phyloP scores from a whole-genome alignment of 441 rosid species.

The Aleurites moluccanus region DNA sequence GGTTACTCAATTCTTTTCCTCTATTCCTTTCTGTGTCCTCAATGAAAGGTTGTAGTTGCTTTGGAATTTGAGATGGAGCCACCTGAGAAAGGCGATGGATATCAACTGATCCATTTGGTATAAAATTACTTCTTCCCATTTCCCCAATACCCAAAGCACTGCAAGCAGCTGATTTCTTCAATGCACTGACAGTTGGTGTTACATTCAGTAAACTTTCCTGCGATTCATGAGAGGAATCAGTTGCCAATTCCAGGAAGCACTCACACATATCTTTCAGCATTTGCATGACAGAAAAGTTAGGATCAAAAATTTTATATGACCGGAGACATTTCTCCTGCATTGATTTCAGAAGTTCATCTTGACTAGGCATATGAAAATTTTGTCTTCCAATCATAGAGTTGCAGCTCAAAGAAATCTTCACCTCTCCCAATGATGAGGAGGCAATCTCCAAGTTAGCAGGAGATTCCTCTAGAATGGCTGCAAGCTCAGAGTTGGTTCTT shows the following conservation, averaged over 20 bases:
- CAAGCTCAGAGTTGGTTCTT: conserved; percentile 33
- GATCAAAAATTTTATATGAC: conserved; percentile 71
- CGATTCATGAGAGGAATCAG: conserved; percentile 51
- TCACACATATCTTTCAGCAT: conserved; percentile 77
- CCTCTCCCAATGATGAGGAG: conserved; percentile 74
- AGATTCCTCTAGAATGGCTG: conserved; percentile 33
- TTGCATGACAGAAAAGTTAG: conserved; percentile 61
- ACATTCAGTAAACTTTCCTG: conserved; percentile 49
- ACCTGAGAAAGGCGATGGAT: conserved; percentile 14
- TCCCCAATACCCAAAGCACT: conserved; percentile 22
- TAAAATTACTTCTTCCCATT: conserved; percentile 19
- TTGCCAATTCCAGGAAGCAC: conserved; percentile 67
- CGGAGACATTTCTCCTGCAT: conserved; percentile 76
- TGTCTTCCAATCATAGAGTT: conserved; percentile 52
- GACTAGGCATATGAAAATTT: conserved; percentile 54
- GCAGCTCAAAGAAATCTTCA: conserved; percentile 76
- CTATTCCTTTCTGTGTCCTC: conserved; percentile 25
- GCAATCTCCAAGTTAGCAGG: conserved; percentile 62
- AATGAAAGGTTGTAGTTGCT: conserved; percentile 9
- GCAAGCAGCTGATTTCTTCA: conserved; percentile 49
- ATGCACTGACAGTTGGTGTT: conserved; percentile 38
- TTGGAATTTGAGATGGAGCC: conserved; percentile 22
- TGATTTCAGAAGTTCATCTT: conserved; percentile 64
- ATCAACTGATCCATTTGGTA: conserved; percentile 27
- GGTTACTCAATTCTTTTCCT: conserved; percentile 28